These are phyloP conservation scores for Trichoderma simmonsii DNA, from an alignment of 2,329 filamentous ascomycete species.

Conservation along the genomic window DNA sequence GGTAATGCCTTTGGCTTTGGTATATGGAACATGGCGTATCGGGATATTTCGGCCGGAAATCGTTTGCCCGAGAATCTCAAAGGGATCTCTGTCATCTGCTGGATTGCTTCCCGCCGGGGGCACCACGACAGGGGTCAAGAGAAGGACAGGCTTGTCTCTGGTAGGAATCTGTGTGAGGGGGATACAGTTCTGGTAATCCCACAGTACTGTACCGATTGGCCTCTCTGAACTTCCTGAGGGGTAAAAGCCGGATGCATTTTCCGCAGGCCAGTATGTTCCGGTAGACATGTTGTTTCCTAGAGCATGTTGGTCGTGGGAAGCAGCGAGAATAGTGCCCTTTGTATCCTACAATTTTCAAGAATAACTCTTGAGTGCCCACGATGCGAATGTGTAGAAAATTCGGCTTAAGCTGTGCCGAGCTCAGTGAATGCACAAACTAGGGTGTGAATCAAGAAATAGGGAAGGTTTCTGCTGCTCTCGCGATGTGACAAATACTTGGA, in stretches of 20 bases:
- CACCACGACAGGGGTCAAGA: conserved; percentile 56
- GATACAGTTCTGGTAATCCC: conserved; percentile 46
- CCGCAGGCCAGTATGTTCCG: background rate
- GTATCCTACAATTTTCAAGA: background rate
- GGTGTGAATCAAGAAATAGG: background rate
- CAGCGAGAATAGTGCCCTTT: background rate
- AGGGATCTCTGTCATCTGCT: conserved; percentile 58
- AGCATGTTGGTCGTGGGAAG: background rate
- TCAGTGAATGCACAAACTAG: background rate
- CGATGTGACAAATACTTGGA: background rate
- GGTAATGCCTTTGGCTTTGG: conserved; percentile 60
- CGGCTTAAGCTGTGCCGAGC: background rate
- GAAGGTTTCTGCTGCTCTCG: background rate
- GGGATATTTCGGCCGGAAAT: conserved; percentile 57
- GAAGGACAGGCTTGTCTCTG: conserved; percentile 55
- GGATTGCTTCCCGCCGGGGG: conserved; percentile 40
- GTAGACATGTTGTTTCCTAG: conserved; percentile 7
- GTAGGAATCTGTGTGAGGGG: conserved; percentile 45
- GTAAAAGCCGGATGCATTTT: background rate
- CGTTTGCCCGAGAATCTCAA: conserved; percentile 66
- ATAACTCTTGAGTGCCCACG: background rate
- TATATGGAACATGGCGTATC: conserved; percentile 71
- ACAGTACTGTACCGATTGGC: conserved; percentile 31
- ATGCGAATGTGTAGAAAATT: background rate
- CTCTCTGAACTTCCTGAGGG: background rate